A percentile compares a stretch with the other conserved stretches of the same genome.
Conservation (phyloP, 495 filamentous ascomycete species). For the Xylaria telfairii region DNA sequence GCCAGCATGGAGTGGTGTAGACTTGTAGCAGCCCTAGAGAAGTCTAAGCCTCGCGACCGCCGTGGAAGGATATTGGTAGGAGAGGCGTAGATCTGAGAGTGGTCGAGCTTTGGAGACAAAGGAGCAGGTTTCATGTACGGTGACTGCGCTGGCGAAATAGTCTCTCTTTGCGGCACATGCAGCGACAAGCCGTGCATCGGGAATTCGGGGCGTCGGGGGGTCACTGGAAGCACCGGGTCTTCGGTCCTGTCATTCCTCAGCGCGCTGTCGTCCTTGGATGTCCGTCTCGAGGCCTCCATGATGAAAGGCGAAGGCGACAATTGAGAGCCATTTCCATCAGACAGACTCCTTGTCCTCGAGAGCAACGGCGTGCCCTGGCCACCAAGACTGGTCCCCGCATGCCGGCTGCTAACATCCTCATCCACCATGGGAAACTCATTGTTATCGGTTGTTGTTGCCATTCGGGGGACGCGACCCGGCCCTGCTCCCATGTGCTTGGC, state of each 20-base stretch:
- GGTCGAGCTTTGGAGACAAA: conserved; percentile 84
- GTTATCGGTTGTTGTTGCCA: conserved; percentile 8
- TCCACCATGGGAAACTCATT: conserved; percentile 41
- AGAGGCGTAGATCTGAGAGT: conserved; percentile 81
- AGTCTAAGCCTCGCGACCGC: conserved; percentile 86
- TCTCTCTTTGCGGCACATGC: conserved; percentile 69
- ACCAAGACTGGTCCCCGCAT: conserved; percentile 15
- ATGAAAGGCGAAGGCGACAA: conserved; percentile 74
- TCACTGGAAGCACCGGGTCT: conserved; percentile 56
- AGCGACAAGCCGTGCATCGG: conserved; percentile 69
- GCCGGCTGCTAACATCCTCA: conserved; percentile 31
- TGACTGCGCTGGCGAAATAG: conserved; percentile 49
- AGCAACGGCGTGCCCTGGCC: conserved; percentile 37
- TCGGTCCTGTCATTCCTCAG: conserved; percentile 50
- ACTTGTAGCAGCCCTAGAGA: conserved; percentile 91
- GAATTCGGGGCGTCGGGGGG: conserved; percentile 67
- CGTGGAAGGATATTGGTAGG: conserved; percentile 79
- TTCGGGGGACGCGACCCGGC: neutral
- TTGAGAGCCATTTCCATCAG: conserved; percentile 56
- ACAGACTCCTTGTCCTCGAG: conserved; percentile 54
- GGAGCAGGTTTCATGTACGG: conserved; percentile 68
- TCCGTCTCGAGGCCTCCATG: conserved; percentile 56
- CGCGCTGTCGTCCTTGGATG: conserved; percentile 82
- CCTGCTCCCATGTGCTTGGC: neutral
- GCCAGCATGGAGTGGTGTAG: conserved; percentile 95